These are phyloP conservation scores for Globisporangium solare DNA, from an alignment of 352 stramenopile genomes.

Conservation along the genomic window DNA sequence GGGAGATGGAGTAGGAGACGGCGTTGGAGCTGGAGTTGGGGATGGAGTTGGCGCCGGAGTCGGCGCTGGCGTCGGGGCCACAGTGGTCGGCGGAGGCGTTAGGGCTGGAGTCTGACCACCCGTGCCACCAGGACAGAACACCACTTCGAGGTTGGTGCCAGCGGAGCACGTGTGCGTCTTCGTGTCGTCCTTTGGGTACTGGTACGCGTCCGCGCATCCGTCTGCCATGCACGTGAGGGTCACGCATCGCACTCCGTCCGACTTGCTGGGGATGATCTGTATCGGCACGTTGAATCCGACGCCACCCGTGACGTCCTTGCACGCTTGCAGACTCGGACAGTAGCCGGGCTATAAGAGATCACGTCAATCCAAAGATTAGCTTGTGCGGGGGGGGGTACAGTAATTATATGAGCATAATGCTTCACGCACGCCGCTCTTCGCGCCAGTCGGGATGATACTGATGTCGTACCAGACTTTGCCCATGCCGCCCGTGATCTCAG, in stretches of 20 bases:
- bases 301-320: slow-evolving; percentile 55
- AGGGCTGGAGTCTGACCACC: slow-evolving; percentile 19
- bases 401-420: not conserved
- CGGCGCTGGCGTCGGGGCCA: slow-evolving; percentile 24
- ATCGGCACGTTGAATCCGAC: slow-evolving; percentile 65
- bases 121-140: slow-evolving; percentile 47
- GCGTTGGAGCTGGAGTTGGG: slow-evolving; percentile 20
- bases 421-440: slow-evolving; percentile 31
- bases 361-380: not conserved
- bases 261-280: slow-evolving; percentile 41
- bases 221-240: slow-evolving; percentile 51
- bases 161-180: slow-evolving; percentile 62
- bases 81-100: slow-evolving; percentile 23
- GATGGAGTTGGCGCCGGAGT: slow-evolving; percentile 15
- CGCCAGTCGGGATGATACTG: slow-evolving; percentile 66
- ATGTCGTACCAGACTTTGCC: slow-evolving; percentile 63
- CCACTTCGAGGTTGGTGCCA: slow-evolving; percentile 45
- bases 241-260: slow-evolving; percentile 31
- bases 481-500: slow-evolving; percentile 52
- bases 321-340: slow-evolving; percentile 39
- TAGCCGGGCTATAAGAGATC: slow-evolving; percentile 30
- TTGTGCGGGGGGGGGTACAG: not conserved
- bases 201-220: slow-evolving; percentile 54
- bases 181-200: slow-evolving; percentile 60
- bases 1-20: not conserved